Base-by-base conservation (phyloP, 441 rosid species). In the Bocquillonia castaneifolia region DNA sequence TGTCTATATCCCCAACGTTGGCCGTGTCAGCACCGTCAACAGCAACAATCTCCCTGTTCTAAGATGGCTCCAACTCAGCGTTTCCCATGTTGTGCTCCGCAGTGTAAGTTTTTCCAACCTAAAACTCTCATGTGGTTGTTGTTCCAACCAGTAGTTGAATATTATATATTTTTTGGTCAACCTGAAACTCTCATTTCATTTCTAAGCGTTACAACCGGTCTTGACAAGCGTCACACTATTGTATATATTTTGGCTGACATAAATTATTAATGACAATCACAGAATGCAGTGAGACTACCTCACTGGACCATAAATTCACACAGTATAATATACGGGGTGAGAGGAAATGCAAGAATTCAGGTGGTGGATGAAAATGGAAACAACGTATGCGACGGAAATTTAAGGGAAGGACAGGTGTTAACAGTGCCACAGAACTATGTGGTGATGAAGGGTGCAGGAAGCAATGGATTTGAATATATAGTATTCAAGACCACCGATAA, bases 281-380 rank as follows among this genome's bases (percentile, higher is more conserved):
- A 87, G 97, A 80, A 82, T 44, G 81, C 86, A 29, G 59, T 84
- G 1, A 62, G 84, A 80, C 70, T 77, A n/a, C 96, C 97, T 34
- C 86, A 85, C 74, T 91, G 85, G 86, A 76, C 77, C 77, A 6
- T 74, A 55, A 85, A 86, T 72, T 87, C 91, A 2, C 85, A 88
- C 84, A 79, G 78, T 67, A 25, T 92, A 36, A 54, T 85, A 4
- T 89, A 86, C 83, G 88, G 68, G 18, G 67, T 88, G 28, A 65
- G 78, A 2, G 96, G 94, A 0, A 68, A 76, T 6, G 86, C 87
- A 9, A 64, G 78, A 39, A 34, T 86, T 7, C 96, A 92, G 64
- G 76, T 90, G 8, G 89, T 78, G 56, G 77, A 85, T 74, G 79
- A 85, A 68, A 78, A 78, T 22, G 96, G 98, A 0, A 59, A 82